Evolutionary conservation across 1,139 yeast genomes (phyloP).

Genomic region (Magnusiomyces sp.): DNA sequence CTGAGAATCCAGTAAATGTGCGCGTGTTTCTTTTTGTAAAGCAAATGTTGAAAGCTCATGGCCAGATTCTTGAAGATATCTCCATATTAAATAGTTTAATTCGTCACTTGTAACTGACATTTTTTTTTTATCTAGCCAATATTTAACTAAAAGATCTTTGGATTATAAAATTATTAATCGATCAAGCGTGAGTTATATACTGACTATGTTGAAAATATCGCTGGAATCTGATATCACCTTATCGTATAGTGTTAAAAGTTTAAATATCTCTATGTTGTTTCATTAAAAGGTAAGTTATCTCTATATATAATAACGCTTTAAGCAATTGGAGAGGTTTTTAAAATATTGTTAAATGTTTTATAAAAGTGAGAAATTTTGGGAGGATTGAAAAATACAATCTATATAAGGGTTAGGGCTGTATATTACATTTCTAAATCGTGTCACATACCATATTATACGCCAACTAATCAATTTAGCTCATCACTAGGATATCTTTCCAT

Average conservation of each 20-base stretch:
- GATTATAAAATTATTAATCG: neutral
- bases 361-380: too few species aligned
- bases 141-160: neutral
- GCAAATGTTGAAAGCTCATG: constrained; percentile 74
- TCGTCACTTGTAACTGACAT: constrained; percentile 84
- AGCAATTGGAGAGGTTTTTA: neutral
- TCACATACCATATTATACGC: neutral
- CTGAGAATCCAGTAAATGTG: constrained; percentile 48
- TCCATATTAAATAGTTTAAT: constrained; percentile 85
- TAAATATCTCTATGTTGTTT: neutral
- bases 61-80: constrained; percentile 77
- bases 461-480: too few species aligned
- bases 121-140: neutral
- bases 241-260: neutral
- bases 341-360: too few species aligned
- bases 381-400: neutral
- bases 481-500: too few species aligned
- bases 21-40: constrained; percentile 63
- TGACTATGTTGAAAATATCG: too few species aligned
- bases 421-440: neutral
- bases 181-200: neutral
- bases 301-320: too few species aligned
- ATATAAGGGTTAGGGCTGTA: constrained; percentile 3
- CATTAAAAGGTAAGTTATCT: neutral
- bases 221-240: neutral